Evolutionary conservation across 1,284 basidiomycete genomes (phyloP).

Genomic region (Sphagnurus paluster): DNA sequence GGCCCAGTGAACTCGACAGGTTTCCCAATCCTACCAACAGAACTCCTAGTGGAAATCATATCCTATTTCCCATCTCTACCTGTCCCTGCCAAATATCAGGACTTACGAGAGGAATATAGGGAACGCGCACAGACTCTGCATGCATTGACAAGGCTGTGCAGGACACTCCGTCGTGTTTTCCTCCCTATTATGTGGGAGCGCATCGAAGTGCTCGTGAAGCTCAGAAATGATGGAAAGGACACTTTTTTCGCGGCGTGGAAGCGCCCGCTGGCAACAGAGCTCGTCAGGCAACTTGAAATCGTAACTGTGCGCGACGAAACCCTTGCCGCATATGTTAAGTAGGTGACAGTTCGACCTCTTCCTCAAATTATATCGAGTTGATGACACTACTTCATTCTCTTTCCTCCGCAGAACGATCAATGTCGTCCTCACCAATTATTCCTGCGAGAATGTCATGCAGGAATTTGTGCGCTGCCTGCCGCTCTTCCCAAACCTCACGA

Average conservation of each 20-base stretch:
- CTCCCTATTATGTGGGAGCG: conserved; percentile 14
- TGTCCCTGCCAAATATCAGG: neutral
- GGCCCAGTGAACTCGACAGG: conserved; percentile 18
- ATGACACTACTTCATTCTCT: neutral
- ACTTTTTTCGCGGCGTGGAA: neutral
- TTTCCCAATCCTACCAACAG: conserved; percentile 13
- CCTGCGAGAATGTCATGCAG: conserved; percentile 11
- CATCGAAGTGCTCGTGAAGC: conserved; percentile 9
- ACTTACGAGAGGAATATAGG: neutral
- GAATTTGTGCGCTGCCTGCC: conserved; percentile 22
- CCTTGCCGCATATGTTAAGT: conserved; percentile 14
- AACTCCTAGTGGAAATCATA: conserved; percentile 16
- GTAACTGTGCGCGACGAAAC: conserved; percentile 13
- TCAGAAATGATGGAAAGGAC: neutral
- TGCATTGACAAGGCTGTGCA: conserved; percentile 12
- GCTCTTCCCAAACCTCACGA: conserved; percentile 24
- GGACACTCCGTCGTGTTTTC: conserved; percentile 9
- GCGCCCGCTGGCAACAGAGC: conserved; percentile 11
- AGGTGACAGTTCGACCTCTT: neutral
- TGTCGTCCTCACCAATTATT: conserved; percentile 15
- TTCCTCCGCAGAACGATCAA: conserved; percentile 20
- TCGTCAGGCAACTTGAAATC: conserved; percentile 16
- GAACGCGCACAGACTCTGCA: conserved; percentile 6
- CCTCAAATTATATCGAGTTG: neutral
- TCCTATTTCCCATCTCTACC: conserved; percentile 9